phyloP scores from a whole-genome alignment of 2,329 filamentous ascomycete genomes.

The Drechslerella dactyloides region DNA sequence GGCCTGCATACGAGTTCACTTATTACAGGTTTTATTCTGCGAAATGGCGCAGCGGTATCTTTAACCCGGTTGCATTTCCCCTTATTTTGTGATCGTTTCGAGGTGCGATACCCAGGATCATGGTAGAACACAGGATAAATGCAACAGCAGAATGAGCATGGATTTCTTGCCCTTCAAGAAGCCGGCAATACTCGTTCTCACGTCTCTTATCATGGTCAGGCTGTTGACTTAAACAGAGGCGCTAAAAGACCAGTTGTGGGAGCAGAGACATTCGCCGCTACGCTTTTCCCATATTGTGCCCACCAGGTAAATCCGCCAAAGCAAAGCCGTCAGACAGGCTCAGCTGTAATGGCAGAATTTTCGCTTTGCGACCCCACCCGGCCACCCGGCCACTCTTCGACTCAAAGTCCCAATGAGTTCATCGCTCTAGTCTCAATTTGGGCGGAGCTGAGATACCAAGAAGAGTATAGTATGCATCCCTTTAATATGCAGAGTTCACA shows the following conservation, averaged over 20 bases:
- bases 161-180: no score
- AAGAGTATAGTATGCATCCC: slow-evolving; percentile 6
- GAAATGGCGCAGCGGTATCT: slow-evolving; percentile 6
- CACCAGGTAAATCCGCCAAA: slow-evolving; percentile 10
- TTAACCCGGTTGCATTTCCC: slow-evolving; percentile 19
- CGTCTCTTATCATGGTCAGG: no score
- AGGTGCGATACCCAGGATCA: slow-evolving; percentile 37
- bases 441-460: slow-evolving; percentile 9
- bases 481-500: slow-evolving; percentile 22
- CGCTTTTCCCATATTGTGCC: no score
- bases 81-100: slow-evolving; percentile 48
- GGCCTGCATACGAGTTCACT: slow-evolving; percentile 6
- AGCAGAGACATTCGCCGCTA: no score
- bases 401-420: neutral
- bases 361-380: slow-evolving; percentile 3
- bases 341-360: neutral
- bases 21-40: slow-evolving; percentile 5
- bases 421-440: slow-evolving; percentile 10
- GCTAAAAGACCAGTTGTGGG: no score
- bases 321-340: slow-evolving; percentile 5
- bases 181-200: no score
- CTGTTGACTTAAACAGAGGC: no score
- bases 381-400: neutral
- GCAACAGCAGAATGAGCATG: neutral
- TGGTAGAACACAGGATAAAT: slow-evolving; percentile 14